phyloP scores from a whole-genome alignment of 495 filamentous ascomycete genomes.

The Aspergillus campestris region DNA sequence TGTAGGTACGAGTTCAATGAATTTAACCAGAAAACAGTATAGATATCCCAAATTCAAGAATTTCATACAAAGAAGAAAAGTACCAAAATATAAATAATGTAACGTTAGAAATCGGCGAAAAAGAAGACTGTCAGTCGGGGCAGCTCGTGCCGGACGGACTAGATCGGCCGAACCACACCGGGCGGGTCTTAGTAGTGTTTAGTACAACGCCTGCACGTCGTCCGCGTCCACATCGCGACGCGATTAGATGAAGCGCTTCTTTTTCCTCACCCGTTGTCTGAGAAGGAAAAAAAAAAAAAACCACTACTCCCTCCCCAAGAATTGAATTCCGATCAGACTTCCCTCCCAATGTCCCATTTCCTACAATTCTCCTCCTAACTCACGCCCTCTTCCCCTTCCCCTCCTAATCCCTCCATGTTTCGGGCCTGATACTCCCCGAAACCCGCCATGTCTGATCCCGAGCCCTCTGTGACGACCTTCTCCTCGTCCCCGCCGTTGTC shows the following conservation, averaged over 20 bases:
- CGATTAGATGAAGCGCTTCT: conserved; percentile 22
- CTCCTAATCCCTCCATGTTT: conserved; percentile 6
- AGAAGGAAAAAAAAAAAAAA: too few relatives aligned
- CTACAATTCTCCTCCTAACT: conserved; percentile 3
- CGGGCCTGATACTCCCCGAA: conserved; percentile 10
- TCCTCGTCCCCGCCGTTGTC: conserved; percentile 32
- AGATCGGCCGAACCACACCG: too few relatives aligned
- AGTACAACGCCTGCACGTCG: conserved; percentile 10
- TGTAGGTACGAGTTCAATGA: too few relatives aligned
- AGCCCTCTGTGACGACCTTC: conserved; percentile 21
- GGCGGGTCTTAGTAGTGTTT: too few relatives aligned
- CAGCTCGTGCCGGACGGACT: too few relatives aligned
- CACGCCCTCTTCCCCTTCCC: conserved; percentile 3
- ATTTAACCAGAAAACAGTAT: too few relatives aligned
- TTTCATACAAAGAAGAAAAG: too few relatives aligned
- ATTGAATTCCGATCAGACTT: conserved; percentile 13
- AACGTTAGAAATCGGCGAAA: too few relatives aligned
- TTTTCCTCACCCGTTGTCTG: conserved; percentile 10
- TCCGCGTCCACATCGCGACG: conserved; percentile 40
- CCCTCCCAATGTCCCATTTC: conserved; percentile 6
- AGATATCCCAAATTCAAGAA: too few relatives aligned
- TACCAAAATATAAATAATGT: too few relatives aligned
- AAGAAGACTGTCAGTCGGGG: too few relatives aligned
- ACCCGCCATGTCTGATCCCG: conserved; percentile 30
- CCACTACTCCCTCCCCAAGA: conserved; percentile 10